Base-by-base conservation (phyloP, 1,284 basidiomycete species). In the Cystobasidium sp. region DNA sequence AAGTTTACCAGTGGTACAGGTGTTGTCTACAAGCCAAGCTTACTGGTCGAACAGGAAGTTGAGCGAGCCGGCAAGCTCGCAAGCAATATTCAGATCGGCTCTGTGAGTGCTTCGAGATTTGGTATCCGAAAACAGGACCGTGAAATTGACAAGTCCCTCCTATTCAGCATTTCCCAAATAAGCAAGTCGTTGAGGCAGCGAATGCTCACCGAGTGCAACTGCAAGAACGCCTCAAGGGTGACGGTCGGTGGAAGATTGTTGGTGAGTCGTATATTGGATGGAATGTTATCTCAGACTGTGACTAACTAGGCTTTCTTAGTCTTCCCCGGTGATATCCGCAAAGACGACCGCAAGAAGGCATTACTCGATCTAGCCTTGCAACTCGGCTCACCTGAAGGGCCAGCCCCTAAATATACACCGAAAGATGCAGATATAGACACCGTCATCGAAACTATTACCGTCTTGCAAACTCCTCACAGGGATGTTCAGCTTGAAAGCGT, bases 291-390 rank as follows among this genome's bases (percentile, higher is more conserved):
- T 10, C 18, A 59, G 6, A 37, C 9, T 7, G 22, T 9, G 14
- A 1, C 53, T 53, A 6, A 18, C 16, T 53, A 8, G 2, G 18
- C 18, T 10, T 51, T 41, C 37, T 67, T n/a, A 70, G 68, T 78
- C 58, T 80, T 80, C 44, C 75, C 76, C 0, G 79, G 79, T 10
- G 78, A 79, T 56, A 58, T 80, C 1, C 67, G 68, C n/a, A 47
- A 75, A 10, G 14, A 46, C 18, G 49, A 56, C 16, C 61, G 72
- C 61, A 46, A 55, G 9, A 31, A 59, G 18, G 55, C 55, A 18
- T 67, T 78, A 16, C 58, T 75, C 9, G 65, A 58, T 58, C 72
- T 78, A 6, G 77, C 76, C 9, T 56, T 63, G 37, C 72, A 76
- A 52, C 70, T 78, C 56, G 75, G 70, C 72, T 68, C 74, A n/a